Evolutionary conservation across 192 early-diverging fungal genomes (phyloP).

Genomic region (Backusella psychrophila): DNA sequence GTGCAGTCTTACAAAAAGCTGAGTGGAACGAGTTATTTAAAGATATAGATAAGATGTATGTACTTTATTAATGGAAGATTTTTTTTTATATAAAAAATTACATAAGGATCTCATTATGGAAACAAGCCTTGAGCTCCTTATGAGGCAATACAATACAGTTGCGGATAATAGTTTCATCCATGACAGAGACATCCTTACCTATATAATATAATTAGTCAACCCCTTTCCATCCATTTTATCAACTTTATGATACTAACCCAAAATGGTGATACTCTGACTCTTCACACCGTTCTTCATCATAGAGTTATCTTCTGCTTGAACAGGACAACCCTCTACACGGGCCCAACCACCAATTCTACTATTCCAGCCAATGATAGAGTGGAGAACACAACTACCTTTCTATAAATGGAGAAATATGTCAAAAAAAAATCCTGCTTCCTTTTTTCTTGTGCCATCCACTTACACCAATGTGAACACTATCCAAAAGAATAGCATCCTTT

Average conservation of each 20-base stretch:
- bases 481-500: conserved; percentile 91
- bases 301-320: conserved; percentile 62
- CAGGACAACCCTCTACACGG: conserved; percentile 86
- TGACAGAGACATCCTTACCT: conserved; percentile 86
- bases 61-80: background rate
- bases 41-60: background rate
- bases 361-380: conserved; percentile 93
- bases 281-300: conserved; percentile 87
- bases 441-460: background rate
- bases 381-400: conserved; percentile 82
- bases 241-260: conserved; percentile 53
- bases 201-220: background rate
- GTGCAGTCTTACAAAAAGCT: too few relatives aligned
- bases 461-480: conserved; percentile 81
- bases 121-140: conserved; percentile 89
- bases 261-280: conserved; percentile 87
- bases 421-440: background rate
- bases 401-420: conserved; percentile 34
- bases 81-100: conserved; percentile 77
- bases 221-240: background rate
- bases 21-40: background rate
- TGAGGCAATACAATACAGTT: conserved; percentile 98
- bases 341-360: conserved; percentile 91
- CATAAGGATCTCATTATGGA: conserved; percentile 96
- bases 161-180: conserved; percentile 91